Base-by-base conservation (phyloP, 192 early-diverging fungal species). In the Umbelopsis sp. region DNA sequence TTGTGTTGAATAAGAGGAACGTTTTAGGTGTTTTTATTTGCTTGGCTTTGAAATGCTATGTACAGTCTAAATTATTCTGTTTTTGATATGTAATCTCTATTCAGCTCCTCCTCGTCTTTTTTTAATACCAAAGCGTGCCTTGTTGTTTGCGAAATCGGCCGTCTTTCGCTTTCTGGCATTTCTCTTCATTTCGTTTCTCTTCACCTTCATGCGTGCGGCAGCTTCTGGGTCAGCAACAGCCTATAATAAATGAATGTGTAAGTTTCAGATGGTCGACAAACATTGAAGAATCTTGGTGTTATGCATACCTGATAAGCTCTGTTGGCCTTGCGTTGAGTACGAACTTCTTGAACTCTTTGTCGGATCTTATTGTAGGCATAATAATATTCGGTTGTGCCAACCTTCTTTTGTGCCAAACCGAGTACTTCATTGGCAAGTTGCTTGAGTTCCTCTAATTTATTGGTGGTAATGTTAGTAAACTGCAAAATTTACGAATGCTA, bases 381-480 rank as follows among this genome's bases (percentile, higher is more conserved):
- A 51, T 93, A 84, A 72, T 91, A 97, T 21, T 77, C 83, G 0
- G 87, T 88, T 7, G 91, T 90, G 7, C 96, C 96, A 6, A 90
- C 85, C 8, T 89, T 85, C 52, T 82, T 88, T 71, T 96, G 93
- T 36, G 92, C 72, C 29, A 93, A 71, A n/a, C 86, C 83, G 43
- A 95, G 80, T 1, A 96, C 90, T 74, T 97, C 93, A n/a, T 86
- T 74, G 10, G 91, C 93, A 25, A 96, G 80, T 45, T 85, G 82
- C 74, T 91, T 90, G 53, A 96, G 77, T 45, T 91, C 88, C 20
- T 91, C 92, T 86, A 81, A 4, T 11, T 1, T 56, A 21, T 4
- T 24, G 22, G 29, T 52, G n/a, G 17, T 45, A 10, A 38, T 45
- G n/a, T 44, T 25, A 47, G 25, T 74, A 70, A 36, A 17, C 26